These are phyloP conservation scores for Striga hermonthica DNA, from an alignment of 305 asterid species.

Conservation along the genomic window DNA sequence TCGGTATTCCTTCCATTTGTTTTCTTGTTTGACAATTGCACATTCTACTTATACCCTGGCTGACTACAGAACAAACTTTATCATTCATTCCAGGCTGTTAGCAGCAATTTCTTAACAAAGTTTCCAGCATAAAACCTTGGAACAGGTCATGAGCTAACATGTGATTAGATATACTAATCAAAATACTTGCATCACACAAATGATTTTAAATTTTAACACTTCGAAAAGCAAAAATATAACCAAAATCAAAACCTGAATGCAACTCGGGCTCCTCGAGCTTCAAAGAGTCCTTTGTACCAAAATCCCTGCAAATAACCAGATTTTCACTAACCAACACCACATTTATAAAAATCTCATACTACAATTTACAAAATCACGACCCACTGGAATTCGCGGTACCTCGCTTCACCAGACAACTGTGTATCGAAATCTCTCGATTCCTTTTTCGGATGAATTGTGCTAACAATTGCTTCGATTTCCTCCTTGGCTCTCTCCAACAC, in stretches of 20 bases:
- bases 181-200: conserved; percentile 10
- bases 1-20: not conserved
- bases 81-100: conserved; percentile 3
- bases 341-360: not conserved
- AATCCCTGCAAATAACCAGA: conserved; percentile 38
- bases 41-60: conserved; percentile 5
- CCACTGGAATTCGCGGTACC: conserved; percentile 32
- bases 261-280: conserved; percentile 33
- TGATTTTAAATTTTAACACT: not conserved
- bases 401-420: conserved; percentile 6
- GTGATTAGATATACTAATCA: not conserved
- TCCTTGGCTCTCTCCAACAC: conserved; percentile 76
- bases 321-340: conserved; percentile 13
- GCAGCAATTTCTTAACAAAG: conserved; percentile 1
- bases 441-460: conserved; percentile 57
- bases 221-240: conserved; percentile 14
- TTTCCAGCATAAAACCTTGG: conserved; percentile 17
- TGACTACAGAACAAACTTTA: conserved; percentile 1
- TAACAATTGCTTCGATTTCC: conserved; percentile 71
- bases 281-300: conserved; percentile 26
- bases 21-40: not conserved
- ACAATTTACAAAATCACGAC: not conserved
- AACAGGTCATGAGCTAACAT: not conserved
- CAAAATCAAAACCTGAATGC: conserved; percentile 43
- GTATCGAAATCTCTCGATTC: conserved; percentile 31